A percentile compares a stretch with the other conserved stretches of the same genome.
Conservation (phyloP, 306 rosid species). For the Lablab purpureus region DNA sequence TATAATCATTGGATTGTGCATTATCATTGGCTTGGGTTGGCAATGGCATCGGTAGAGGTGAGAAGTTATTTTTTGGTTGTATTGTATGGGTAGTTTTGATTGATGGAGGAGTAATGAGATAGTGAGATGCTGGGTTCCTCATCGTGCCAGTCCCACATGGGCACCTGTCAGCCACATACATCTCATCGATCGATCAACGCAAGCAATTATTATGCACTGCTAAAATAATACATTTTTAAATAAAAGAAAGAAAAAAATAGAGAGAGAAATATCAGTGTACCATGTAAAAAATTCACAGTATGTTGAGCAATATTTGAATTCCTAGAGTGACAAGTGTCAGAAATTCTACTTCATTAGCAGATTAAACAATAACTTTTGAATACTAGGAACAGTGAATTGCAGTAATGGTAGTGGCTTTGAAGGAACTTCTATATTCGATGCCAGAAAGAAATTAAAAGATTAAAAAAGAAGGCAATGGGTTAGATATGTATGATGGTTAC, state of each 20-base stretch:
- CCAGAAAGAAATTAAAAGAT: background rate
- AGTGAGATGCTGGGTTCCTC: constrained; percentile 43
- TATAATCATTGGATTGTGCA: constrained; percentile 57
- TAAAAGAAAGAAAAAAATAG: background rate
- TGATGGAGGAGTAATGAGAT: constrained; percentile 40
- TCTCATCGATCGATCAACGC: constrained; percentile 45
- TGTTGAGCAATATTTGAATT: constrained; percentile 13
- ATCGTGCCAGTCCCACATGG: constrained; percentile 60
- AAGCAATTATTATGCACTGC: constrained; percentile 6
- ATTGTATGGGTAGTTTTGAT: constrained; percentile 16
- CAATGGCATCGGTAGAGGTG: constrained; percentile 42
- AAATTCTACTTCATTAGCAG: background rate
- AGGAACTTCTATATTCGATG: background rate
- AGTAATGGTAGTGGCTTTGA: background rate
- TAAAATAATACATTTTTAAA: background rate
- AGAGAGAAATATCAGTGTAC: constrained; percentile 2
- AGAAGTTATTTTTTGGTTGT: constrained; percentile 19
- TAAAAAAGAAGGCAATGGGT: background rate
- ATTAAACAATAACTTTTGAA: background rate
- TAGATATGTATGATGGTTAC: background rate
- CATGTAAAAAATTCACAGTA: background rate
- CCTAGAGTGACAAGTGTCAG: background rate
- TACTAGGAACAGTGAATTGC: background rate
- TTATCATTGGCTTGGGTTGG: constrained; percentile 22
- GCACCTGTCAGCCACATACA: constrained; percentile 45